Evolutionary conservation across 2,329 filamentous ascomycete genomes (phyloP).

Genomic region (Pezicula radicicola): DNA sequence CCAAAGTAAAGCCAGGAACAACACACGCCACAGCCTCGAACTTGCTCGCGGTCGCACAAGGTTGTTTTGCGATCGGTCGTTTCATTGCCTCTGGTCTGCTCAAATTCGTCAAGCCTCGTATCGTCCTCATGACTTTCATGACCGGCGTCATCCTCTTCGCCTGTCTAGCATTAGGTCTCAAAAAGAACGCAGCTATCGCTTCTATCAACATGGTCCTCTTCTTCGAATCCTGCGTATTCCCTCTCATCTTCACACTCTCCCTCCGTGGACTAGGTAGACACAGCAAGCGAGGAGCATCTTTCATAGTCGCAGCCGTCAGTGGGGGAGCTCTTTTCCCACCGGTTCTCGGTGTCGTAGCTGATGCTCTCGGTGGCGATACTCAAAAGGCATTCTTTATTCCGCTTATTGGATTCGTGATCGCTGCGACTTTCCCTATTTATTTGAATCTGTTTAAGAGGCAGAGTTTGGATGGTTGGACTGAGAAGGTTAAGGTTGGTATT

Average conservation of each 20-base stretch:
- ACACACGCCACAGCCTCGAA: constrained; percentile 53
- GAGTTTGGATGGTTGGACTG: constrained; percentile 22
- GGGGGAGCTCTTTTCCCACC: constrained; percentile 25
- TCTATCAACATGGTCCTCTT: constrained; percentile 66
- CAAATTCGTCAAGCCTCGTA: constrained; percentile 58
- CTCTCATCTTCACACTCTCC: constrained; percentile 75
- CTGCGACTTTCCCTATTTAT: constrained; percentile 19
- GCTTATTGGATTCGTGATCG: constrained; percentile 18
- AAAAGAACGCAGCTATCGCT: constrained; percentile 51
- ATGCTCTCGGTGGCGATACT: constrained; percentile 17
- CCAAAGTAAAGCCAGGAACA: constrained; percentile 34
- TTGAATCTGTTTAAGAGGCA: constrained; percentile 20
- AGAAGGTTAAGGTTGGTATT: constrained; percentile 22
- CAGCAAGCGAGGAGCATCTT: constrained; percentile 76
- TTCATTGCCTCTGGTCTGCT: constrained; percentile 66
- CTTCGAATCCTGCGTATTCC: constrained; percentile 79
- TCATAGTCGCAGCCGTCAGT: constrained; percentile 54
- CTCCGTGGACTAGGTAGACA: constrained; percentile 76
- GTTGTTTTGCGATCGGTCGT: constrained; percentile 70
- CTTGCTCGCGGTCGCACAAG: constrained; percentile 70
- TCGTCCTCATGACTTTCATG: constrained; percentile 60
- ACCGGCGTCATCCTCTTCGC: constrained; percentile 57
- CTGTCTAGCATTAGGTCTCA: constrained; percentile 33
- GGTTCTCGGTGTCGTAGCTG: constrained; percentile 17
- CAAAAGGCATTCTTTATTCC: constrained; percentile 22